Base-by-base conservation (phyloP, 2,329 filamentous ascomycete genomes). In the Sporothrix globosa region DNA sequence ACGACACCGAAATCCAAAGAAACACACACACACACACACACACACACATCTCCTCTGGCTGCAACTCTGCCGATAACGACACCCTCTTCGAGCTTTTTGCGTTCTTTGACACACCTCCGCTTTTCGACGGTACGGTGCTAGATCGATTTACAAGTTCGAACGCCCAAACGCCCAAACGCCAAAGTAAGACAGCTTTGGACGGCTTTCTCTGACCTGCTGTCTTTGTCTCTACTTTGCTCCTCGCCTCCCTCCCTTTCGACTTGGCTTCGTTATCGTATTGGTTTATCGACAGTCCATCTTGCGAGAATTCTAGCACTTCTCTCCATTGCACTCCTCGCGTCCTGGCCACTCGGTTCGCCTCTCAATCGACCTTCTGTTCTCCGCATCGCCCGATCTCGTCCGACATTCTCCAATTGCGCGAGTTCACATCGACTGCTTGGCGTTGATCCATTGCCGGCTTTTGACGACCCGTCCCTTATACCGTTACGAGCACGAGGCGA, bases 341-440 rank as follows among this genome's bases (percentile, higher is more conserved):
- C 1, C 17, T 27, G 44, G 4, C 44, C 17, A n/a, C 7, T 34
- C 44, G 17, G 30, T 34, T 21, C 24, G 6, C 44, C 44, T 14
- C 39, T 11, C 54, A 13, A 39, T 41, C 52, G 19, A 17, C 34
- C 24, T 13, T 34, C 21, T 41, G 14, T 30, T 65, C 41, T 48
- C 60, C 21, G 21, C 60, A 65, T 34, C 60, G 27, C 41, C 48
- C 44, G n/a, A 65, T 24, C 24, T 17, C 21, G 24, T 50, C 13
- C 17, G 44, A 30, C 2, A n/a, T 65, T 48, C 61, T 21, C 61
- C 61, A 50, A 50, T 65, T 50, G 61, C 46, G 61, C 61, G 27
- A 48, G 27, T 41, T 41, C 30, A 6, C 19, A 14, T 53, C 30
- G 19, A 41, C 46, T 39, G 14, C 27, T 53, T 50, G 48, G 30